phyloP scores from a whole-genome alignment of 1,284 basidiomycete genomes.

The Grifola frondosa region DNA sequence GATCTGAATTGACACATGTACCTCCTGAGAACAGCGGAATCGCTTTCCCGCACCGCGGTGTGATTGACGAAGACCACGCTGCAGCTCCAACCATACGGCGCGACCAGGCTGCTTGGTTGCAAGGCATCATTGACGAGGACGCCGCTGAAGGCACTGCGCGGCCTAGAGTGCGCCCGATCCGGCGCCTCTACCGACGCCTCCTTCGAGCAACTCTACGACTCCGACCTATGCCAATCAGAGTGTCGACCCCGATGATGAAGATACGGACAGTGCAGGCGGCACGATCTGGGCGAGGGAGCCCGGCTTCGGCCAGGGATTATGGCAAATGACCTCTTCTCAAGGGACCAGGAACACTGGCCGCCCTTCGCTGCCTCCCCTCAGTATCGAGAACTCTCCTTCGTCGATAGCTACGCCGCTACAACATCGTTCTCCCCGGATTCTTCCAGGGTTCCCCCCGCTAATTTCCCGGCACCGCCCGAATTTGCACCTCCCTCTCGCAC shows the following conservation, averaged over 20 bases:
- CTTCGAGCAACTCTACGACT: constrained; percentile 2
- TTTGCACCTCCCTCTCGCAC: constrained; percentile 21
- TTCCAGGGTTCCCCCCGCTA: constrained; percentile 17
- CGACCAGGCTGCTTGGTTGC: constrained; percentile 17
- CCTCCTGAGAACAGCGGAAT: constrained; percentile 8
- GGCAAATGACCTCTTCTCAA: constrained; percentile 10
- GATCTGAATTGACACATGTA: constrained; percentile 1
- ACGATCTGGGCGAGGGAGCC: constrained; percentile 33
- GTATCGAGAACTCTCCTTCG: constrained; percentile 27
- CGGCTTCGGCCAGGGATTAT: constrained; percentile 21
- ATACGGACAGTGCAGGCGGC: constrained; percentile 46
- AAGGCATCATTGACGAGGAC: constrained; percentile 23
- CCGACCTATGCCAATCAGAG: constrained; percentile 1
- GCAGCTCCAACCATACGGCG: constrained; percentile 9
- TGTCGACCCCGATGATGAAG: constrained; percentile 30
- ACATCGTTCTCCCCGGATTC: no score
- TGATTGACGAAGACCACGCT: constrained; percentile 15
- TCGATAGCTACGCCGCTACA: constrained; percentile 12
- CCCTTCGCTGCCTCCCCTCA: constrained; percentile 28
- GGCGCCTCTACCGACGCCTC: constrained; percentile 17
- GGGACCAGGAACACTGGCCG: constrained; percentile 13
- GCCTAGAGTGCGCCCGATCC: constrained; percentile 8
- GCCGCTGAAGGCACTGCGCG: constrained; percentile 20
- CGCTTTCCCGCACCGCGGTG: constrained; percentile 12
- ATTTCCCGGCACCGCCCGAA: constrained; percentile 23